Percentiles rank a stretch among this genome's conserved stretches.
Conservation (phyloP, 2,329 filamentous ascomycete genomes). For the Pestalotiopsis sp. region DNA sequence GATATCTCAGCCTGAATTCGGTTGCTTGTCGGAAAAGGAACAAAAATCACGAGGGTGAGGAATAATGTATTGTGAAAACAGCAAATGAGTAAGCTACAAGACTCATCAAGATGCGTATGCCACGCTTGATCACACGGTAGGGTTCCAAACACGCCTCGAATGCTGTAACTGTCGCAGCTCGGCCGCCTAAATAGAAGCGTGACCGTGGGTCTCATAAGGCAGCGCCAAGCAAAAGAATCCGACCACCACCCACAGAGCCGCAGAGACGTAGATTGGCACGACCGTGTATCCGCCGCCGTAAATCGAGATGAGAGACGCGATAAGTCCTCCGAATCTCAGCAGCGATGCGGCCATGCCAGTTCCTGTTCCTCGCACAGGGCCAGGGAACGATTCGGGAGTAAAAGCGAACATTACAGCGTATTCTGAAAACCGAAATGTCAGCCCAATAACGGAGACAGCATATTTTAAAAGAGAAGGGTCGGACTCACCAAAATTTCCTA, state of each 20-base stretch:
- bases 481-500: slow-evolving; percentile 42
- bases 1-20: no score
- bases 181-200: slow-evolving; percentile 30
- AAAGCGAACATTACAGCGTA: slow-evolving; percentile 44
- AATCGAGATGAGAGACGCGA: slow-evolving; percentile 44
- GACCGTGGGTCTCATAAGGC: slow-evolving; percentile 47
- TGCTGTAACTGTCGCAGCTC: no score
- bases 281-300: slow-evolving; percentile 41
- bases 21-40: no score
- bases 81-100: no score
- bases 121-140: no score
- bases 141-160: no score
- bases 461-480: slow-evolving; percentile 13
- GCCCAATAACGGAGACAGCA: slow-evolving; percentile 30
- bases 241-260: slow-evolving; percentile 45
- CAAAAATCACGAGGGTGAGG: no score
- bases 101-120: no score
- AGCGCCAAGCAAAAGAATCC: slow-evolving; percentile 43
- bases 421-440: slow-evolving; percentile 26
- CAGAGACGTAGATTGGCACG: slow-evolving; percentile 47
- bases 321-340: slow-evolving; percentile 39
- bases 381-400: slow-evolving; percentile 61
- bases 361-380: slow-evolving; percentile 55
- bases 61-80: no score
- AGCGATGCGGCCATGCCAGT: slow-evolving; percentile 46